These are phyloP conservation scores for Hirschfeldia incana DNA, from an alignment of 345 rosid genomes.

Conservation along the genomic window DNA sequence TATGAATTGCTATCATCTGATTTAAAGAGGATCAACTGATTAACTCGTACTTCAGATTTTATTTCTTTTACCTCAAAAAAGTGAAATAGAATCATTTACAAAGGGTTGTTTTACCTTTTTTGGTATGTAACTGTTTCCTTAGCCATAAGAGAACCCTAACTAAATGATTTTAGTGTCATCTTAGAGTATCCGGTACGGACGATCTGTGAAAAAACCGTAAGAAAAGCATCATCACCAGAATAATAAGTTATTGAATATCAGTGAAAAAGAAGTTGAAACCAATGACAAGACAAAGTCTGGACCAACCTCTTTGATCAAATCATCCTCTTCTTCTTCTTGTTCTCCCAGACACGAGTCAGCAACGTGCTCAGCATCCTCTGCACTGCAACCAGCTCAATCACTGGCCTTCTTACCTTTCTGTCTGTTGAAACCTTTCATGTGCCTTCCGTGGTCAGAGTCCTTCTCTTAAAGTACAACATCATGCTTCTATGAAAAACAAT, in stretches of 20 bases:
- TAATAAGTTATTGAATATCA: not conserved
- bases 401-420: constrained; percentile 59
- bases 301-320: constrained; percentile 59
- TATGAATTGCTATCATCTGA: constrained; percentile 5
- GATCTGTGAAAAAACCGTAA: constrained; percentile 43
- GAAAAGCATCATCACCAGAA: not conserved
- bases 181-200: constrained; percentile 84
- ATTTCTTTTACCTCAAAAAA: not conserved
- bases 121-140: constrained; percentile 7
- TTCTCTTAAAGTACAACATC: constrained; percentile 73
- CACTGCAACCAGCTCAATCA: constrained; percentile 38
- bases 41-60: not conserved
- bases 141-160: not conserved
- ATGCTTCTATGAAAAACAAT: constrained; percentile 79
- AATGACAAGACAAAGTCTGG: not conserved
- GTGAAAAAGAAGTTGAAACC: not conserved
- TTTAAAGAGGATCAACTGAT: not conserved
- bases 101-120: not conserved
- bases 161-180: constrained; percentile 91
- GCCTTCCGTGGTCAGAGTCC: constrained; percentile 80
- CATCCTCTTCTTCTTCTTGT: constrained; percentile 43
- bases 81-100: constrained; percentile 3
- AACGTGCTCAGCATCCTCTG: constrained; percentile 34
- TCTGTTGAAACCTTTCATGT: constrained; percentile 78
- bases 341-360: constrained; percentile 34